Evolutionary conservation across 164 flowering plant species (phyloP).

Genomic region (Protea cynaroides): DNA sequence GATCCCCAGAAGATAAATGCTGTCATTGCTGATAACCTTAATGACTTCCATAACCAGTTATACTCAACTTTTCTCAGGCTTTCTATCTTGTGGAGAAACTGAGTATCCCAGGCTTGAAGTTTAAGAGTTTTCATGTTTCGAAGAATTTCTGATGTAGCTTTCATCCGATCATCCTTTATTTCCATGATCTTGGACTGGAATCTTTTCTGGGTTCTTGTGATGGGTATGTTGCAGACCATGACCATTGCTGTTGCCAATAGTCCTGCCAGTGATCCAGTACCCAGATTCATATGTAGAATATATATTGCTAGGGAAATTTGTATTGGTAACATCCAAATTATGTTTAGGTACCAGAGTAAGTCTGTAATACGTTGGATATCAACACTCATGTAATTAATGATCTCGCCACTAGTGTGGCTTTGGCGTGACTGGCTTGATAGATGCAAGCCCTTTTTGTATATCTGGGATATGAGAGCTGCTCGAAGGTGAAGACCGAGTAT

Average conservation of each 20-base stretch:
- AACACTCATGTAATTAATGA: conserved; percentile 87
- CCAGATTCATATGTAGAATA: conserved; percentile 52
- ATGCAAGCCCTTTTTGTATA: conserved; percentile 72
- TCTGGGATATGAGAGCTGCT: conserved; percentile 67
- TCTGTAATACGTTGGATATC: conserved; percentile 85
- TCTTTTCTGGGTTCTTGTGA: conserved; percentile 61
- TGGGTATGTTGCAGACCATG: conserved; percentile 73
- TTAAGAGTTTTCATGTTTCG: conserved; percentile 76
- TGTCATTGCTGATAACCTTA: conserved; percentile 42
- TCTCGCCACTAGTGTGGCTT: conserved; percentile 80
- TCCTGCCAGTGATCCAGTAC: conserved; percentile 68
- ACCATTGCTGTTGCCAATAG: conserved; percentile 58
- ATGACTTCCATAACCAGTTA: conserved; percentile 70
- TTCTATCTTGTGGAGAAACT: conserved; percentile 58
- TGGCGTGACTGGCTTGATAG: conserved; percentile 79
- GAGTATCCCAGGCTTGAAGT: conserved; percentile 91
- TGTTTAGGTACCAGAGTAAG: conserved; percentile 73
- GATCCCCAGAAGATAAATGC: conserved; percentile 88
- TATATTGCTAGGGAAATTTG: conserved; percentile 78
- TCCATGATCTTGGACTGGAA: conserved; percentile 79
- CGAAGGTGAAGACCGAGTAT: conserved; percentile 82
- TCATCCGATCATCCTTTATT: conserved; percentile 81
- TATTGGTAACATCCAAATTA: conserved; percentile 78
- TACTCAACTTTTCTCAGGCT: conserved; percentile 55
- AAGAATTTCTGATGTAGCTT: conserved; percentile 82